A percentile compares a stretch with the other conserved stretches of the same genome.
These are phyloP conservation scores for Toxicodendron radicans DNA, from an alignment of 345 rosid species.

Conservation along the genomic window DNA sequence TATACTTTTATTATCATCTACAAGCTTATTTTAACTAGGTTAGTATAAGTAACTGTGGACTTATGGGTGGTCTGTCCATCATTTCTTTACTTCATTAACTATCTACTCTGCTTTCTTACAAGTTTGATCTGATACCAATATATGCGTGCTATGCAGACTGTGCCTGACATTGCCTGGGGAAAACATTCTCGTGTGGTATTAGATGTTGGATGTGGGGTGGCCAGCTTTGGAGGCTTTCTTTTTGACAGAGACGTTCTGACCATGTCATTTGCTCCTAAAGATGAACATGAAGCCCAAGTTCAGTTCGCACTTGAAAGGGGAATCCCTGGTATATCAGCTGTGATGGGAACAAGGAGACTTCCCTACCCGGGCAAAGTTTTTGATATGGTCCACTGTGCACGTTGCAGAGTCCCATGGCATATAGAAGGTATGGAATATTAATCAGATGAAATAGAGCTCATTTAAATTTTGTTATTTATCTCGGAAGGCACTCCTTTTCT, in stretches of 20 bases:
- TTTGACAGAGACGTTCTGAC: conserved; percentile 83
- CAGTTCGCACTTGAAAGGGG: conserved; percentile 99
- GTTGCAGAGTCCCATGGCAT: conserved; percentile 99
- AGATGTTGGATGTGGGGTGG: conserved; percentile 99
- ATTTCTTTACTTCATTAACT: background rate
- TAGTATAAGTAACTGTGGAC: background rate
- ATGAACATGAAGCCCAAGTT: conserved; percentile 98
- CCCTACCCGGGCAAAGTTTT: conserved; percentile 92
- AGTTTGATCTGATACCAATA: conserved; percentile 22
- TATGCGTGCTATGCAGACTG: conserved; percentile 55
- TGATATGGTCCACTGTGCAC: conserved; percentile 94
- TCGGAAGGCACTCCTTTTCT: background rate
- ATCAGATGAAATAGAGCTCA: background rate
- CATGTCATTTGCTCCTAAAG: conserved; percentile 98
- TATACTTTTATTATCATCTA: background rate
- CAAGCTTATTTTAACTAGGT: conserved; percentile 1
- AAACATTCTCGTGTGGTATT: conserved; percentile 74
- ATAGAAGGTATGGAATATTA: conserved; percentile 67
- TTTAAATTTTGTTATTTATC: background rate
- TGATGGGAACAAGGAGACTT: conserved; percentile 95
- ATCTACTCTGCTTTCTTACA: conserved; percentile 5
- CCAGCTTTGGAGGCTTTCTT: conserved; percentile 95
- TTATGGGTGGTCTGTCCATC: background rate
- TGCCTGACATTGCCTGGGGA: conserved; percentile 83
- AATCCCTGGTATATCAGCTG: conserved; percentile 95